Evolutionary conservation across 1,139 yeast species (phyloP), one percentile per base, ranked within the genome.

Genomic region (Tardiomyces digboiensis): DNA sequence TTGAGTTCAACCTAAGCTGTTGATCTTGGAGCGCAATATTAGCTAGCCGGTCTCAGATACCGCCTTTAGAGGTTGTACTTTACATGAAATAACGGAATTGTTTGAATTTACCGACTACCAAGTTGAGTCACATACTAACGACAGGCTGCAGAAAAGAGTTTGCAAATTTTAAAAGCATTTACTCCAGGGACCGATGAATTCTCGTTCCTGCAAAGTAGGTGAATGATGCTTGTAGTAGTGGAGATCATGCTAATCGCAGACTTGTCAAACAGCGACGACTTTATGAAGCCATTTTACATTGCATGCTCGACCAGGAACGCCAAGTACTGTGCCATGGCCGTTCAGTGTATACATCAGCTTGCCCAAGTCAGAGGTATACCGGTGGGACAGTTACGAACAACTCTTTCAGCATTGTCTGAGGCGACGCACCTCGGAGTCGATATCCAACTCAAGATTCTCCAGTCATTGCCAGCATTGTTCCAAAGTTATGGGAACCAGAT

Each of bases 401-500:
- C 88, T 5, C 65, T 89, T 26, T 80, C 76, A 33, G 80, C 91
- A 0, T 69, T 89, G 36, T 67, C 70, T 37, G 93, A 84, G 46
- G 86, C 95, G 0, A 75, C 93, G 0, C 81, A 79, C 55, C 67
- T 84, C 38, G 86, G 93, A 0, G 71, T 77, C 26, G 97, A 91
- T 42, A 82, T 86, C 40, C 97, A 89, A 61, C 71, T 91, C 49
- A 82, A 88, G 55, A 82, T 88, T n/a, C 66, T 91, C 33, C 98
- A 91, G 65, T 72, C 87, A 23, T 68, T 89, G 26, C 97, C 97
- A 0, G 71, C 81, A 2, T 66, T 89, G 36, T 76, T 82, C 60
- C 85, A 80, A 55, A 74, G 71, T 22, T 87, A 87, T 57, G 71
- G 77, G 1, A 57, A 60, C 4, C 66, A 68, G 42, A 68, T 88